Percentiles rank a stretch among this genome's conserved stretches.
Conservation (phyloP, 2,329 filamentous ascomycete species). For the Pseudogymnoascus sp. region DNA sequence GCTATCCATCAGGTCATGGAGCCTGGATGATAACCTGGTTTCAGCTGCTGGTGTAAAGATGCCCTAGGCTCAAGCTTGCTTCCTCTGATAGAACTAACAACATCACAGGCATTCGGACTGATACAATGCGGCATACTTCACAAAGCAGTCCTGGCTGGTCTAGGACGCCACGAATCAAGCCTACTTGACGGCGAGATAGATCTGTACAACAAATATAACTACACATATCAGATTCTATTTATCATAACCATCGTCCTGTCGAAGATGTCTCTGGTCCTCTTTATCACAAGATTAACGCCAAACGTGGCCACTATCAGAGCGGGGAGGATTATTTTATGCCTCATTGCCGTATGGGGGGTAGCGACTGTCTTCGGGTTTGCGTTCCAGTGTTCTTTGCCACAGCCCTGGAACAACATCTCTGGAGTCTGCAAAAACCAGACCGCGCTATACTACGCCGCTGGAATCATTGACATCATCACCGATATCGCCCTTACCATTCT, state of each 20-base stretch:
- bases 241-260: constrained; percentile 22
- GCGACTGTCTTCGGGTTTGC: constrained; percentile 18
- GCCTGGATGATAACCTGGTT: background rate
- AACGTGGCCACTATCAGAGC: constrained; percentile 14
- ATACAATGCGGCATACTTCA: constrained; percentile 10
- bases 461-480: constrained; percentile 38
- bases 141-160: constrained; percentile 16
- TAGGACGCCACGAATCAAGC: constrained; percentile 27
- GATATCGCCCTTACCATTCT: constrained; percentile 39
- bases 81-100: background rate
- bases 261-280: constrained; percentile 23
- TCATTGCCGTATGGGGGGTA: constrained; percentile 20
- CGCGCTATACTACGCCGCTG: constrained; percentile 31
- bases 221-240: constrained; percentile 24
- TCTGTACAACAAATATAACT: constrained; percentile 18
- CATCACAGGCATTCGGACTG: background rate
- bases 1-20: constrained; percentile 1
- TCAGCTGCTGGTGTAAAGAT: background rate
- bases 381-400: constrained; percentile 24
- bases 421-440: background rate
- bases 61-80: background rate
- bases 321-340: constrained; percentile 13
- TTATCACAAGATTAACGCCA: constrained; percentile 19
- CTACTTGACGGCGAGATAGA: background rate
- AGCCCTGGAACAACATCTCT: constrained; percentile 21